Evolutionary conservation across 345 rosid genomes (phyloP), one percentile per base, ranked within the genome.

Genomic region (Luvunga scandens): DNA sequence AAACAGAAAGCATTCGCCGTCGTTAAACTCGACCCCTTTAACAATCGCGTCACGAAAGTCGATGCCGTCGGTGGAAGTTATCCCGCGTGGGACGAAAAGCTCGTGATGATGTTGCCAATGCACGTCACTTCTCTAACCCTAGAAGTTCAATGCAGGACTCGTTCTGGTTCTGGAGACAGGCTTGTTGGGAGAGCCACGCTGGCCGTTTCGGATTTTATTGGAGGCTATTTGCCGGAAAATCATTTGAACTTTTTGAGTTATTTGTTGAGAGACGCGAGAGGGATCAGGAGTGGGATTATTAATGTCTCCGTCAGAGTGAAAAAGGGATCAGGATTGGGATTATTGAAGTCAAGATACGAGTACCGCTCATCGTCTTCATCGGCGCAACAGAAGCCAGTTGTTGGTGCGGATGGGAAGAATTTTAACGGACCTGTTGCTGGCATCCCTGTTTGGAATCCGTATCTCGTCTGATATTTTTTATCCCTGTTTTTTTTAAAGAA

Each of bases 171-270:
- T 7, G 85, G 83, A 0, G 83, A 82, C 14, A 86, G 81, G 76
- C 69, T 16, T 22, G 80, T 91, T 1, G 96, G 94, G 0, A 45
- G 42, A 2, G 90, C 82, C 0, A 82, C 66, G 16, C 77, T 94
- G 14, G 92, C 94, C 0, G 80, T 89, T 27, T 79, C 90, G 1
- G 95, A 94, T 79, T 85, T 94, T 65, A n/a, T 89, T 0, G 91
- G 88, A 14, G 90, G 86, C 3, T 81, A 82, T 38, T 33, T 78
- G 7, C 93, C 91, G 1, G 84, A 55, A 48, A 85, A 85, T 19
- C 81, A 83, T 78, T 56, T 89, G 39, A 91, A 86, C 7, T 86
- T 94, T 39, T 76, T 94, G 87, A 94, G 97, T 75, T 92, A 92
- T 62, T 81, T 94, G 72, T 81, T 94, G 28, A 80, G 87, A 63